Percentiles rank a stretch among this genome's conserved stretches.
phyloP scores from a whole-genome alignment of 352 stramenopile genomes.

The Phytophthora ohioensis region DNA sequence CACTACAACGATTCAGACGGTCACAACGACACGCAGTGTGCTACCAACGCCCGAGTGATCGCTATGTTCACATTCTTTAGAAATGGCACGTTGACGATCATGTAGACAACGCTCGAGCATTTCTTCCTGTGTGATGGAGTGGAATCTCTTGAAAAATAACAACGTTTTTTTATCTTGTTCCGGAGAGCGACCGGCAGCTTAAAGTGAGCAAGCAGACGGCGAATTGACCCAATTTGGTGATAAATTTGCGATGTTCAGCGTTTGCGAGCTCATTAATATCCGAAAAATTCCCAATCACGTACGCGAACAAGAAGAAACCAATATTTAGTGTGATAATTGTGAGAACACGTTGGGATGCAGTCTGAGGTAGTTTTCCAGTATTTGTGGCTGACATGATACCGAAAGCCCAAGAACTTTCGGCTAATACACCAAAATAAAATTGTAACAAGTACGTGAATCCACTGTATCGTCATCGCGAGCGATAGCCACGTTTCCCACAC shows the following conservation, averaged over 20 bases:
- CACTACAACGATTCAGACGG: too few relatives aligned
- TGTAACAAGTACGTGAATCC: not conserved
- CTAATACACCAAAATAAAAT: not conserved
- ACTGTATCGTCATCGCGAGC: not conserved
- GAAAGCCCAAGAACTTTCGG: constrained; percentile 47
- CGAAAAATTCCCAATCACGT: constrained; percentile 64
- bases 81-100: not conserved
- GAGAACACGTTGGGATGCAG: constrained; percentile 31
- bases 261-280: constrained; percentile 61
- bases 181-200: constrained; percentile 44
- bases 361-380: not conserved
- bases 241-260: constrained; percentile 59
- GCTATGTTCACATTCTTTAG: not conserved
- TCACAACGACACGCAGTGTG: not conserved
- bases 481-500: not conserved
- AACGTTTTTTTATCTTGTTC: constrained; percentile 55
- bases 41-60: not conserved
- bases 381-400: constrained; percentile 64
- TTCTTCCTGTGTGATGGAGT: constrained; percentile 63
- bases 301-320: constrained; percentile 68
- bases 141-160: constrained; percentile 67
- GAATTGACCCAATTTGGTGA: constrained; percentile 40
- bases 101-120: constrained; percentile 50
- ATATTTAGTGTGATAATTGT: constrained; percentile 50
- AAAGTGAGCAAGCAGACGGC: constrained; percentile 59